A percentile compares a stretch with the other conserved stretches of the same genome.
Conservation (phyloP, 2,329 filamentous ascomycete genomes). For the Ilyonectria destructans region DNA sequence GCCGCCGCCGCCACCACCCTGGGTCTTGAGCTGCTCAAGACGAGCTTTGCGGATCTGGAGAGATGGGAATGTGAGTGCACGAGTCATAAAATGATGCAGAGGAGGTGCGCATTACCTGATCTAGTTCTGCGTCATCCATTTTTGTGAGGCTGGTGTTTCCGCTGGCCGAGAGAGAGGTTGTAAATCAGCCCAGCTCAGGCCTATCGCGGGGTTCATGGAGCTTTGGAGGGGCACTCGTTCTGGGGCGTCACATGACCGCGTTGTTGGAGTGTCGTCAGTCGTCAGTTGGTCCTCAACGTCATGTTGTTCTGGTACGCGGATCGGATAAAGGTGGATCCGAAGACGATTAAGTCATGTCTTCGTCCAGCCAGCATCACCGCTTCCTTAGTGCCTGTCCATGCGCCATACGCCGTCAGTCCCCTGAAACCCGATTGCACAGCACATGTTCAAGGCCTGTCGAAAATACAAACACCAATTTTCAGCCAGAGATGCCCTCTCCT, state of each 20-base stretch:
- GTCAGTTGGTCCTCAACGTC: too few relatives aligned
- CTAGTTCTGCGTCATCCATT: constrained; percentile 64
- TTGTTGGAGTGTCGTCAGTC: too few relatives aligned
- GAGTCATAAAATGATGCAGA: too few relatives aligned
- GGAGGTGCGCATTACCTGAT: constrained; percentile 52
- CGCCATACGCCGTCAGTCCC: not conserved
- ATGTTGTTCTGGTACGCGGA: too few relatives aligned
- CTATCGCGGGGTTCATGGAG: constrained; percentile 39
- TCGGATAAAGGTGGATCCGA: too few relatives aligned
- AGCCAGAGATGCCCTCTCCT: not conserved
- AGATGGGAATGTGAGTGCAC: constrained; percentile 9
- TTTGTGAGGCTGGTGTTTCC: constrained; percentile 35
- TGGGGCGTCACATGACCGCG: constrained; percentile 2
- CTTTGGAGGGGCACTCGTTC: constrained; percentile 46
- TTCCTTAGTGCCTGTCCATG: too few relatives aligned
- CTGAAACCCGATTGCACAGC: not conserved
- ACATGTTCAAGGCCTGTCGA: not conserved
- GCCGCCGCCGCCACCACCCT: constrained; percentile 69
- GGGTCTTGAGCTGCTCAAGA: constrained; percentile 91
- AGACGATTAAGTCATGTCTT: too few relatives aligned
- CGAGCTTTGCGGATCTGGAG: constrained; percentile 89
- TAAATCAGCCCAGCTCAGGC: constrained; percentile 42
- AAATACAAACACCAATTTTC: not conserved
- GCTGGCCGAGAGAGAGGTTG: constrained; percentile 22
- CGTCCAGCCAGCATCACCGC: too few relatives aligned